Percentiles rank a stretch among this genome's conserved stretches.
Evolutionary conservation across 192 early-diverging fungal species (phyloP).

Genomic region (Coemansia sp.): DNA sequence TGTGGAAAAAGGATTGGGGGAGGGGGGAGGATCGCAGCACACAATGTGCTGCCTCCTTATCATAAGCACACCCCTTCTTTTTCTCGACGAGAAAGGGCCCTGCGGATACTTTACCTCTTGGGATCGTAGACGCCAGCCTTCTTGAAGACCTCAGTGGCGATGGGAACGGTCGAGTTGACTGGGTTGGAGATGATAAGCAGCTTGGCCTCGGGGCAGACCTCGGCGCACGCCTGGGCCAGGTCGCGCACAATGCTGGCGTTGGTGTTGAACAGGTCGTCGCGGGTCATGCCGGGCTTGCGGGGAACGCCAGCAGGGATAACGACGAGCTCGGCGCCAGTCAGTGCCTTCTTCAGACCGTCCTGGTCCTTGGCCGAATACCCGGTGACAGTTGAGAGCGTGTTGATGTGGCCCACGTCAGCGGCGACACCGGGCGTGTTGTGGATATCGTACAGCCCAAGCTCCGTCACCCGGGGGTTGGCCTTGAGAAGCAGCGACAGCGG

Average conservation of each 20-base stretch:
- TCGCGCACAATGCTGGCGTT: conserved; percentile 87
- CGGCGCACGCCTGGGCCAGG: conserved; percentile 77
- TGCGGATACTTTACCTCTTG: conserved; percentile 48
- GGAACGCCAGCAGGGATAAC: conserved; percentile 98
- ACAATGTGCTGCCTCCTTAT: not conserved
- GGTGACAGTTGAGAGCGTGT: conserved; percentile 75
- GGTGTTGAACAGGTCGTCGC: conserved; percentile 98
- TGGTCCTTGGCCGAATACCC: conserved; percentile 70
- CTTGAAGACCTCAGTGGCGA: conserved; percentile 89
- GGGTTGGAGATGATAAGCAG: conserved; percentile 91
- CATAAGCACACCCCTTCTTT: not conserved
- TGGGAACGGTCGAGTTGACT: conserved; percentile 95
- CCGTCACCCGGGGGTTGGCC: conserved; percentile 79
- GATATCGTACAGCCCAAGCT: conserved; percentile 91
- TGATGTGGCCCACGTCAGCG: conserved; percentile 93
- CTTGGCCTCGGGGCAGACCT: conserved; percentile 81
- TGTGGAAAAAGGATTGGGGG: not conserved
- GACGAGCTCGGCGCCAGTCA: conserved; percentile 74
- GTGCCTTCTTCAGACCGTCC: conserved; percentile 72
- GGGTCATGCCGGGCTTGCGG: conserved; percentile 98
- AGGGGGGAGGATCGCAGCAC: not conserved
- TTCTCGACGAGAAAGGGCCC: not conserved
- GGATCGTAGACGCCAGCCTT: conserved; percentile 82
- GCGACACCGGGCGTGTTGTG: conserved; percentile 97
- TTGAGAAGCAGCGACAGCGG: conserved; percentile 94